Evolutionary conservation across 371 early-diverging fungal genomes (phyloP).

Genomic region (Rhizopus sp.): DNA sequence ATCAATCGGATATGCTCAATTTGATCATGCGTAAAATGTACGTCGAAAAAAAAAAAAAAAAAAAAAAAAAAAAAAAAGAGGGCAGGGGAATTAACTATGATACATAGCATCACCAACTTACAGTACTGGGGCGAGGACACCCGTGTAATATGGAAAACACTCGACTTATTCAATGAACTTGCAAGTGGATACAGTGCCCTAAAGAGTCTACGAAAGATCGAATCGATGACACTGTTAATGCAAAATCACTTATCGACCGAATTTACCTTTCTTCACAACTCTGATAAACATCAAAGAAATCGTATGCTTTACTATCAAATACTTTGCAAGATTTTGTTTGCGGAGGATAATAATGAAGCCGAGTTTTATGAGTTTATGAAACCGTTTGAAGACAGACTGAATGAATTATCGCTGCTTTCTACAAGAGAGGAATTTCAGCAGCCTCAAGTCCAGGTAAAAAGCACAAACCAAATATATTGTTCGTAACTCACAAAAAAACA

Average conservation of each 20-base stretch:
- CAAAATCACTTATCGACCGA: slow-evolving; percentile 72
- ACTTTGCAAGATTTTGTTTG: slow-evolving; percentile 76
- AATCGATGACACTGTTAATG: slow-evolving; percentile 67
- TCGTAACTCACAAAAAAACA: background rate
- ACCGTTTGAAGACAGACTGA: slow-evolving; percentile 64
- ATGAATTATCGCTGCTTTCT: slow-evolving; percentile 39
- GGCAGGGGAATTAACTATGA: background rate
- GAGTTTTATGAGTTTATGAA: slow-evolving; percentile 74
- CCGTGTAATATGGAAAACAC: slow-evolving; percentile 27
- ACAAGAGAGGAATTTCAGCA: slow-evolving; percentile 49
- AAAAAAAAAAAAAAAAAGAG: too few relatives aligned
- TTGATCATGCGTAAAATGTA: slow-evolving; percentile 71
- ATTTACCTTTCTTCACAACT: slow-evolving; percentile 67
- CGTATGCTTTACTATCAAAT: slow-evolving; percentile 80
- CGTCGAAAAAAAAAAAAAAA: too few relatives aligned
- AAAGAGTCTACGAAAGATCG: slow-evolving; percentile 73
- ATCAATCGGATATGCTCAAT: slow-evolving; percentile 61
- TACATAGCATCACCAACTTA: slow-evolving; percentile 25
- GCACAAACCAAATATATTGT: too few relatives aligned
- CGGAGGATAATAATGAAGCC: slow-evolving; percentile 59
- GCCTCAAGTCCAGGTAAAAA: slow-evolving; percentile 33
- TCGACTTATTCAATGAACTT: slow-evolving; percentile 74
- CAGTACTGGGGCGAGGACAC: slow-evolving; percentile 41
- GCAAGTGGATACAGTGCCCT: slow-evolving; percentile 77
- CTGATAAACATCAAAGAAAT: slow-evolving; percentile 45